Conservation (phyloP, 805 yeast species). For the Metschnikowia aberdeeniae region DNA sequence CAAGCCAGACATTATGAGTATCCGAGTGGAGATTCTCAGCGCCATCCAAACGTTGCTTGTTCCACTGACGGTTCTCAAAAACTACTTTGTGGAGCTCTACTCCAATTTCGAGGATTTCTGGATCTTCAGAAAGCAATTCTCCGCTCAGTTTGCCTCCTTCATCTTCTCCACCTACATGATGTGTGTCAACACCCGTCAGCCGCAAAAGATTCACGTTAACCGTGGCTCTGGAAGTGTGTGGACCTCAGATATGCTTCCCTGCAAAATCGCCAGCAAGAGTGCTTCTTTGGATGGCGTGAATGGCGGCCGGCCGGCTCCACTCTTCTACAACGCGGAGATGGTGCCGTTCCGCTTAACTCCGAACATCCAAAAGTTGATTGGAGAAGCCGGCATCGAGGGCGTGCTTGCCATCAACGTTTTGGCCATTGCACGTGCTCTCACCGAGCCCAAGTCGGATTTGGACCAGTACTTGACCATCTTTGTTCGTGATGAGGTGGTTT, state of each 20-base stretch:
- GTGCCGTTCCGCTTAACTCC: conserved; percentile 98
- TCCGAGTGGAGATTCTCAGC: conserved; percentile 85
- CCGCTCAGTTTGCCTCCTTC: conserved; percentile 91
- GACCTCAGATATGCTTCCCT: conserved; percentile 94
- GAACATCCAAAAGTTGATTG: conserved; percentile 87
- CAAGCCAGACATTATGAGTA: conserved; percentile 84
- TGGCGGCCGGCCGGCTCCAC: conserved; percentile 62
- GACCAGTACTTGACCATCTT: conserved; percentile 90
- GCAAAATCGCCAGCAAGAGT: conserved; percentile 60
- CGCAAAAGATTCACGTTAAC: conserved; percentile 86
- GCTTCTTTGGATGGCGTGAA: conserved; percentile 46
- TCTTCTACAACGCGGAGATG: conserved; percentile 85
- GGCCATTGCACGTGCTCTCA: conserved; percentile 79
- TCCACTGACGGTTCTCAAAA: conserved; percentile 78
- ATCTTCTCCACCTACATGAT: conserved; percentile 91
- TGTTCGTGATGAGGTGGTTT: conserved; percentile 90
- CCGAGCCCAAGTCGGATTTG: conserved; percentile 89
- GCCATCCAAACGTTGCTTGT: conserved; percentile 85
- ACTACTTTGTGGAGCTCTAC: conserved; percentile 67
- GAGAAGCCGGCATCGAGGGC: conserved; percentile 92
- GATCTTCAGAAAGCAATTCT: conserved; percentile 92
- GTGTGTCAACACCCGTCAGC: conserved; percentile 89
- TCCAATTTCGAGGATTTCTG: conserved; percentile 89
- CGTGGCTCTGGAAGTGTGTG: conserved; percentile 81
- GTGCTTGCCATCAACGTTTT: conserved; percentile 79